Base-by-base conservation (phyloP, 2,329 filamentous ascomycete species). In the Fusarium chlamydosporum region DNA sequence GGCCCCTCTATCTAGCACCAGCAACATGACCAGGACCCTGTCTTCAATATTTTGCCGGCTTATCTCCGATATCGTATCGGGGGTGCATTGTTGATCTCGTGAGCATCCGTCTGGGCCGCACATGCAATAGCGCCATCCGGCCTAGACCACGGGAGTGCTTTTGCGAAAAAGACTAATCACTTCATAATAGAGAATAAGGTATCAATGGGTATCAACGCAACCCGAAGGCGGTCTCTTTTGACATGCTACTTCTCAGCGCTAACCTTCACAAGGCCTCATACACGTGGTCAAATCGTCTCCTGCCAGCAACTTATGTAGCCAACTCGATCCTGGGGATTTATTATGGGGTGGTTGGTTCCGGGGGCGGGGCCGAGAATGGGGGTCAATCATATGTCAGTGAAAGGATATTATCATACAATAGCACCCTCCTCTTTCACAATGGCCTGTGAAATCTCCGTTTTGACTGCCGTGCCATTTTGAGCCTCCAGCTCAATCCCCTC, bases 11-110 rank as follows among this genome's bases (percentile, higher is more conserved):
- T n/a, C 23, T 23, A 23, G 23, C 23, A 23, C 23, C 40, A 29
- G 29, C n/a, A n/a, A n/a, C n/a, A n/a, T n/a, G 10, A 29, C 35
- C 20, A 61, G 48, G 64, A 41, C 56, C 48, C 64, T 68, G 46
- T 54, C 11, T 62, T 56, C n/a, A n/a, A n/a, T n/a, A 37, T 56
- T 61, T 64, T 48, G 38, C 51, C 58, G 45, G 53, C 71, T 73
- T 75, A 75, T 75, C 73, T 75, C 73, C 73, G 73, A 75, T 75
- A 74, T 75, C 73, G 72, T 74, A 72, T 72, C 65, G 68, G 50
- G 42, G 33, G 42, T 26, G 59, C 55, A 38, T 52, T 15, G 43
- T 55, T 70, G 72, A 68, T 72, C 72, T 74, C 65, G 71, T 74
- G 72, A 70, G 68, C 64, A 47, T 33, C 56, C 27, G 40, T 54